phyloP scores from a whole-genome alignment of 2,329 filamentous ascomycete genomes.

The Byssoonygena ceratinophila region DNA sequence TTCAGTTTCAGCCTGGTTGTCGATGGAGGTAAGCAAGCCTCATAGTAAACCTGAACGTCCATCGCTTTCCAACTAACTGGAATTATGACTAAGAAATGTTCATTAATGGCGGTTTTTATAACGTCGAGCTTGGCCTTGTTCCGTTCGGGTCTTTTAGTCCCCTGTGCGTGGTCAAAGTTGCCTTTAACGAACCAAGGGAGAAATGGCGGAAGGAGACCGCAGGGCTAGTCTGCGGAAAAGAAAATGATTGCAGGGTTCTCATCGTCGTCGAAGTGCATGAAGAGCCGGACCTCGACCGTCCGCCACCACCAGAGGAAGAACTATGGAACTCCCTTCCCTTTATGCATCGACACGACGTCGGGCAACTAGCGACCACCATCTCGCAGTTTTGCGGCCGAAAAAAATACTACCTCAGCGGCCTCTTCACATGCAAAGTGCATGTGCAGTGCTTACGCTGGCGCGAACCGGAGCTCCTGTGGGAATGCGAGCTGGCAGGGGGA shows the following conservation, averaged over 20 bases:
- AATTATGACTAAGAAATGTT: not conserved
- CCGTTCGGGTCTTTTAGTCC: not conserved
- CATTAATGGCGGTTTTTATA: not conserved
- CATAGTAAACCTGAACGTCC: not conserved
- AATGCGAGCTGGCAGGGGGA: not conserved
- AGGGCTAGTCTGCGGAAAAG: not conserved
- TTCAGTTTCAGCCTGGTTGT: not conserved
- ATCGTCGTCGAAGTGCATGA: constrained; percentile 1
- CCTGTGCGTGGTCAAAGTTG: constrained; percentile 2
- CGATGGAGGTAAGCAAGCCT: not conserved
- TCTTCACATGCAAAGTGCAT: not conserved
- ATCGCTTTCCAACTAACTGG: not conserved
- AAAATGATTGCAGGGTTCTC: constrained; percentile 1
- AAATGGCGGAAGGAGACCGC: not conserved
- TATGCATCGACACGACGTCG: constrained; percentile 4
- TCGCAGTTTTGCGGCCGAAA: not conserved
- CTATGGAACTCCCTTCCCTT: constrained; percentile 3
- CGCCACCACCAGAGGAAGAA: not conserved
- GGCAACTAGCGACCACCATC: not conserved
- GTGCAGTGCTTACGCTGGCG: not conserved
- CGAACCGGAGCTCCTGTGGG: constrained; percentile 1
- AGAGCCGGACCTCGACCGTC: not conserved
- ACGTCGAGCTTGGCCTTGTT: constrained; percentile 1
- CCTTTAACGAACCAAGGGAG: not conserved
- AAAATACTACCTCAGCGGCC: not conserved